Conservation (phyloP, 371 early-diverging fungal genomes). For the Actinomucor elegans region DNA sequence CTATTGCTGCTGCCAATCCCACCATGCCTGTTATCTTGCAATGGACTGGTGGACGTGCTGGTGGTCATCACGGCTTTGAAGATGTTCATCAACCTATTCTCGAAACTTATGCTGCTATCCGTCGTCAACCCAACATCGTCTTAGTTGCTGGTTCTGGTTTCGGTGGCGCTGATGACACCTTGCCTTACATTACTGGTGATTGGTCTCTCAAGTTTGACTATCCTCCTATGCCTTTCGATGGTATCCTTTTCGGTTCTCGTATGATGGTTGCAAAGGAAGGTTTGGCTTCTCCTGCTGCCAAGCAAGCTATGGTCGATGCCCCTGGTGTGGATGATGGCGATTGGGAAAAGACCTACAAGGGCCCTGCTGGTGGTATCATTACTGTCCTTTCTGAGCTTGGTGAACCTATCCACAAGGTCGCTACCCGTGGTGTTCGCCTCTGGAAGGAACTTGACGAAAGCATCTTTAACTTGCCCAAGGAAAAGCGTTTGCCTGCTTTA, state of each 20-base stretch:
- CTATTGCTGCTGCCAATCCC: conserved; percentile 89
- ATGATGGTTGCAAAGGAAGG: conserved; percentile 96
- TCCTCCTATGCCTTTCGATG: conserved; percentile 97
- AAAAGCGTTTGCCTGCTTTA: conserved; percentile 82
- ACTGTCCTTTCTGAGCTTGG: conserved; percentile 95
- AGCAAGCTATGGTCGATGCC: conserved; percentile 89
- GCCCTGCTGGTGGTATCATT: conserved; percentile 88
- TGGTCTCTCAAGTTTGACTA: conserved; percentile 85
- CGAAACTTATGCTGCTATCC: conserved; percentile 90
- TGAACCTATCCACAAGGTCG: conserved; percentile 97
- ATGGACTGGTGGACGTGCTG: conserved; percentile 98
- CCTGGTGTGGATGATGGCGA: conserved; percentile 85
- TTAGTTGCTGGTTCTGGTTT: conserved; percentile 93
- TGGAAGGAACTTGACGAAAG: conserved; percentile 97
- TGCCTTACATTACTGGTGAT: conserved; percentile 94
- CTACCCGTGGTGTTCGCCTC: conserved; percentile 90
- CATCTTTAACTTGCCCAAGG: conserved; percentile 85
- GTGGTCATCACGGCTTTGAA: conserved; percentile 97
- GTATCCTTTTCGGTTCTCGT: conserved; percentile 91
- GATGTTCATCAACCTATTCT: conserved; percentile 94
- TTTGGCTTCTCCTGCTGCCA: conserved; percentile 80
- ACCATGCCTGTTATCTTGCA: conserved; percentile 91
- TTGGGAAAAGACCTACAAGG: conserved; percentile 95
- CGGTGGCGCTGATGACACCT: conserved; percentile 88
- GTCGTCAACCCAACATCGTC: conserved; percentile 84